Evolutionary conservation across 2,329 filamentous ascomycete genomes (phyloP).

Genomic region (Nemania sp.): DNA sequence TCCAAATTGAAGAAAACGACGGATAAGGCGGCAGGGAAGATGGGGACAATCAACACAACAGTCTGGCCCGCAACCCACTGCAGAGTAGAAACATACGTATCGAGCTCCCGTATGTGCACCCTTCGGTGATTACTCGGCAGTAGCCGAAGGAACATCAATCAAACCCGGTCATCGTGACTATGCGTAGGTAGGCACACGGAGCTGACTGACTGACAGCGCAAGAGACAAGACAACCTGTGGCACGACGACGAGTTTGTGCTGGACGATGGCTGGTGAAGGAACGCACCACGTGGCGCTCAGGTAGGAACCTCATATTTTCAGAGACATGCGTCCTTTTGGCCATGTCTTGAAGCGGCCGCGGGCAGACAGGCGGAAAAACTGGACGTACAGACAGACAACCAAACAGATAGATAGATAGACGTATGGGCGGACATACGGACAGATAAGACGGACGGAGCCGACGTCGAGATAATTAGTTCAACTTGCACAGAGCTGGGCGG

Average conservation of each 20-base stretch:
- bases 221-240: not conserved
- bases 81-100: conserved; percentile 5
- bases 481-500: not conserved
- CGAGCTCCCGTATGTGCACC: not conserved
- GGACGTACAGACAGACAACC: conserved; percentile 13
- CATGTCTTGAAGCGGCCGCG: not conserved
- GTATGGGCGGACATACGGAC: no score
- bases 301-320: conserved; percentile 6
- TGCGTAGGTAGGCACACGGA: no score
- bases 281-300: conserved; percentile 20
- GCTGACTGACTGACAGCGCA: not conserved
- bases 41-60: not conserved
- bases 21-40: not conserved
- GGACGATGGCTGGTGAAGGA: conserved; percentile 9
- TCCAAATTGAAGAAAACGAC: no score
- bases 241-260: conserved; percentile 7
- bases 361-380: not conserved
- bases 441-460: no score
- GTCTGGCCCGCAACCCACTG: no score
- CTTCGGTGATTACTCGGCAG: conserved; percentile 15
- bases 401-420: no score
- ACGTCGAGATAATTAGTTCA: not conserved
- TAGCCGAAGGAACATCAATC: conserved; percentile 7
- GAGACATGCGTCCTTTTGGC: conserved; percentile 2
- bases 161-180: not conserved